Evolutionary conservation across 108 stramenopile species (phyloP).

Genomic region (Cyclotella baltica): DNA sequence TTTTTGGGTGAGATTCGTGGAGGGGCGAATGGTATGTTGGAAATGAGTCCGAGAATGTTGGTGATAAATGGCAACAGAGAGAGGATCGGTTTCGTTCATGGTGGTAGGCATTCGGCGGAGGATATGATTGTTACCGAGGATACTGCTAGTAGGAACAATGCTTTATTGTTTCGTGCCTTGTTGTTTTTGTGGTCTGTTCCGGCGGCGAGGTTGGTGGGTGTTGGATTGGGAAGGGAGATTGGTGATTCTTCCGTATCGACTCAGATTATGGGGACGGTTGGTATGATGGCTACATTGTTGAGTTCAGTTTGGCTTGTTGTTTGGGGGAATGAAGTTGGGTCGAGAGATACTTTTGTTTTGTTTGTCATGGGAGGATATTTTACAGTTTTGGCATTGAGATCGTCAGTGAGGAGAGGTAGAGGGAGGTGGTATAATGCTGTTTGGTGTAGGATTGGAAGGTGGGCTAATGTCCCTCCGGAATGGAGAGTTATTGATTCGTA

Average conservation of each 20-base stretch:
- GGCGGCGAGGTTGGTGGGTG: conserved; percentile 33
- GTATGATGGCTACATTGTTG: conserved; percentile 22
- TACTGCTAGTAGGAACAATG: conserved; percentile 17
- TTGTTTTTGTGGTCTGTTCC: conserved; percentile 26
- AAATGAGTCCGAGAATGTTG: conserved; percentile 12
- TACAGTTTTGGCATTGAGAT: too few relatives aligned
- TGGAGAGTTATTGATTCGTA: conserved; percentile 49
- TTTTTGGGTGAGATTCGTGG: conserved; percentile 28
- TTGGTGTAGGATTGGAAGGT: conserved; percentile 32
- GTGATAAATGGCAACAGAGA: neutral
- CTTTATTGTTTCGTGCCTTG: conserved; percentile 13
- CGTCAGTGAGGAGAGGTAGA: conserved; percentile 18
- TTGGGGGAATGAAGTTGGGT: conserved; percentile 9
- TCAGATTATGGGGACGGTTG: conserved; percentile 6
- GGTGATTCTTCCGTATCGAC: conserved; percentile 19
- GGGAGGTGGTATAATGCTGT: conserved; percentile 26
- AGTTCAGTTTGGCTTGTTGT: conserved; percentile 21
- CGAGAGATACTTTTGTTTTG: neutral
- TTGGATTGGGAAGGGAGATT: conserved; percentile 36
- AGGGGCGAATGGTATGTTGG: neutral
- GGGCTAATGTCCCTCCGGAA: conserved; percentile 43
- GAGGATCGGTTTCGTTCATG: too few relatives aligned
- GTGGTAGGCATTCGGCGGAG: too few relatives aligned
- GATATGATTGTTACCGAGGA: too few relatives aligned
- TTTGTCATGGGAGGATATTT: conserved; percentile 19